Evolutionary conservation across 768 basidiomycete species (phyloP).

Genomic region (Scleroderma citrinum): DNA sequence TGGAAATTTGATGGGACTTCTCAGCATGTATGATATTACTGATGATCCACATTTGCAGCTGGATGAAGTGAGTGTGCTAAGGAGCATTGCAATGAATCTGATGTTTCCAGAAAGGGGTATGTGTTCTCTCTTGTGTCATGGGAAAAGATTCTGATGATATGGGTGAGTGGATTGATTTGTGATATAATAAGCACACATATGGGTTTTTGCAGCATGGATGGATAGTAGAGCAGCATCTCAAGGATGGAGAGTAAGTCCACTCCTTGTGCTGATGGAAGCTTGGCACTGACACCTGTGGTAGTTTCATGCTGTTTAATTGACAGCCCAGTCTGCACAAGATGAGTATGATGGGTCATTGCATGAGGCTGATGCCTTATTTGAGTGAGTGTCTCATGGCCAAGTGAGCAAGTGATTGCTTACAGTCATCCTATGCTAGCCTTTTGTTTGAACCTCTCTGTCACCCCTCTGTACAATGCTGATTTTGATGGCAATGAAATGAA

Average conservation of each 20-base stretch:
- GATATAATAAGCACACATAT: slow-evolving; percentile 94
- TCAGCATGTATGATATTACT: slow-evolving; percentile 97
- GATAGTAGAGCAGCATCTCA: slow-evolving; percentile 96
- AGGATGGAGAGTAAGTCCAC: slow-evolving; percentile 92
- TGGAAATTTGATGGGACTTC: slow-evolving; percentile 99
- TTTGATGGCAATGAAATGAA: too few relatives aligned
- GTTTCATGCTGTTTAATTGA: slow-evolving; percentile 93
- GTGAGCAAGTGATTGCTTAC: too few relatives aligned
- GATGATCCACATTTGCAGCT: slow-evolving; percentile 96
- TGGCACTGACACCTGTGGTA: slow-evolving; percentile 23
- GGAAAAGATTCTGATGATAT: slow-evolving; percentile 43
- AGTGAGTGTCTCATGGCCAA: slow-evolving; percentile 55
- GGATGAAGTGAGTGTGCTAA: slow-evolving; percentile 96
- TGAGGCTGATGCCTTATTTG: slow-evolving; percentile 96
- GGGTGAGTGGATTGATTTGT: slow-evolving; percentile 92
- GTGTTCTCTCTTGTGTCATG: slow-evolving; percentile 14
- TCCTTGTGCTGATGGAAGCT: not conserved
- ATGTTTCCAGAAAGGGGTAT: slow-evolving; percentile 95
- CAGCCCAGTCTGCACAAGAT: slow-evolving; percentile 99
- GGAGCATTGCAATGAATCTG: slow-evolving; percentile 93
- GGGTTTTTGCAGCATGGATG: slow-evolving; percentile 96
- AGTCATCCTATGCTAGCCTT: too few relatives aligned
- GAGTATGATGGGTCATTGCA: slow-evolving; percentile 99
- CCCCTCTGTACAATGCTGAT: too few relatives aligned
- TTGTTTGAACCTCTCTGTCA: slow-evolving; percentile 95